Percentiles rank a stretch among this genome's conserved stretches.
phyloP scores from a whole-genome alignment of 176 grass and related monocot genomes.

The Oryza glumipatula region DNA sequence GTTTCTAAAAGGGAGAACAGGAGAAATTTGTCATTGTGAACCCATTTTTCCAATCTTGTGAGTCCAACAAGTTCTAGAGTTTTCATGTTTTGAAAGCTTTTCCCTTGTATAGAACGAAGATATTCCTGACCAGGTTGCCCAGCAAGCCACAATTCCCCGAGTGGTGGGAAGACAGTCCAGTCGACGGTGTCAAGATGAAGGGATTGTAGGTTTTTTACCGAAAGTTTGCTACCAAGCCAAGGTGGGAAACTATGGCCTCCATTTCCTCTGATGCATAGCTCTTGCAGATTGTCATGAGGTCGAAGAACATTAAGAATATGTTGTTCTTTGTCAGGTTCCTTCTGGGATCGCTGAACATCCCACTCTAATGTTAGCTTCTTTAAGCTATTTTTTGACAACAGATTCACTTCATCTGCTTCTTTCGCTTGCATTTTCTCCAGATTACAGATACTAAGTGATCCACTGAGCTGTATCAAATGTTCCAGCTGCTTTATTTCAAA shows the following conservation, averaged over 20 bases:
- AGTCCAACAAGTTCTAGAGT: no score
- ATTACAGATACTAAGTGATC: background rate
- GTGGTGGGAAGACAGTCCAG: background rate
- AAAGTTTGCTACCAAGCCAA: background rate
- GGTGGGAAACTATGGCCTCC: background rate
- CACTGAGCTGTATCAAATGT: constrained; percentile 16
- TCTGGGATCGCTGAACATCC: background rate
- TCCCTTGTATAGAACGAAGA: no score
- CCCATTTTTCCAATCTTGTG: no score
- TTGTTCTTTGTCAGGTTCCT: background rate
- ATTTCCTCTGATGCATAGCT: background rate
- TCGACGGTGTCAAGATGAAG: background rate
- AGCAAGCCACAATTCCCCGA: background rate
- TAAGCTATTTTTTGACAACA: background rate
- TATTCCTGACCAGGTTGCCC: no score
- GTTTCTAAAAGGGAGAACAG: background rate
- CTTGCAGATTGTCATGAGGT: background rate
- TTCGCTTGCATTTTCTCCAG: constrained; percentile 39
- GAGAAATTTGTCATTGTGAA: no score
- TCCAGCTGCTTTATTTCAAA: constrained; percentile 18
- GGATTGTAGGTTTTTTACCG: background rate
- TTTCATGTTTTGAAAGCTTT: no score
- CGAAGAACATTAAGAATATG: background rate
- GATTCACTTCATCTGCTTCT: constrained; percentile 12
- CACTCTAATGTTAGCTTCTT: background rate